These are phyloP conservation scores for Cutaneotrichosporon cavernicola DNA, from an alignment of 1,284 basidiomycete genomes.

Conservation along the genomic window DNA sequence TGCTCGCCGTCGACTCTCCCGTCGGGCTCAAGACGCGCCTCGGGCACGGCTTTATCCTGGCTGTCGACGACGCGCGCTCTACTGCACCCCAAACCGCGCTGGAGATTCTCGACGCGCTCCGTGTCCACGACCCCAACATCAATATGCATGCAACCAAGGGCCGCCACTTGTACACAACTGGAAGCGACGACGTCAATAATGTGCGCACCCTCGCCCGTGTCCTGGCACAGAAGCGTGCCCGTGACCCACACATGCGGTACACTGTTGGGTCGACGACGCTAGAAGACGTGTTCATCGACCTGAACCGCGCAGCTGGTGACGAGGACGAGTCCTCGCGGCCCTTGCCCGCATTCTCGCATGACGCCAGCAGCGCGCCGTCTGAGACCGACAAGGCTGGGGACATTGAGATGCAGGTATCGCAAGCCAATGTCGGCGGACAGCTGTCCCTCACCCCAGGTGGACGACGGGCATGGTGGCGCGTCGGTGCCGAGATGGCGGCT, in stretches of 20 bases:
- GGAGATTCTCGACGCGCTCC: constrained; percentile 16
- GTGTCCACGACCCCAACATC: constrained; percentile 6
- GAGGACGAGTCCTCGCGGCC: not conserved
- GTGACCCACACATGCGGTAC: constrained; percentile 54
- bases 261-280: constrained; percentile 71
- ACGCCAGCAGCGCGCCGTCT: not conserved
- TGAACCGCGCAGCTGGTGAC: constrained; percentile 55
- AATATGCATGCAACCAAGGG: constrained; percentile 16
- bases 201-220: constrained; percentile 62
- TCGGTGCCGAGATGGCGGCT: constrained; percentile 31
- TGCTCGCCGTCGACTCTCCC: constrained; percentile 70
- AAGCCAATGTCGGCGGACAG: not conserved
- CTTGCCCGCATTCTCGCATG: not conserved
- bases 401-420: constrained; percentile 3
- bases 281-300: constrained; percentile 72
- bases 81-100: constrained; percentile 54
- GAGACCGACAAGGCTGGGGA: constrained; percentile 5
- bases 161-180: constrained; percentile 30
- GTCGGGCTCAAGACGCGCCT: constrained; percentile 69
- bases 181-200: constrained; percentile 58
- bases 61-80: constrained; percentile 30
- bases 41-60: constrained; percentile 68
- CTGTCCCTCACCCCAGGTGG: constrained; percentile 13
- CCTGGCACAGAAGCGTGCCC: constrained; percentile 43
- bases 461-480: constrained; percentile 9